A percentile compares a stretch with the other conserved stretches of the same genome.
These are phyloP conservation scores for Lithocarpus polystachyus DNA, from an alignment of 306 rosid species.

Conservation along the genomic window DNA sequence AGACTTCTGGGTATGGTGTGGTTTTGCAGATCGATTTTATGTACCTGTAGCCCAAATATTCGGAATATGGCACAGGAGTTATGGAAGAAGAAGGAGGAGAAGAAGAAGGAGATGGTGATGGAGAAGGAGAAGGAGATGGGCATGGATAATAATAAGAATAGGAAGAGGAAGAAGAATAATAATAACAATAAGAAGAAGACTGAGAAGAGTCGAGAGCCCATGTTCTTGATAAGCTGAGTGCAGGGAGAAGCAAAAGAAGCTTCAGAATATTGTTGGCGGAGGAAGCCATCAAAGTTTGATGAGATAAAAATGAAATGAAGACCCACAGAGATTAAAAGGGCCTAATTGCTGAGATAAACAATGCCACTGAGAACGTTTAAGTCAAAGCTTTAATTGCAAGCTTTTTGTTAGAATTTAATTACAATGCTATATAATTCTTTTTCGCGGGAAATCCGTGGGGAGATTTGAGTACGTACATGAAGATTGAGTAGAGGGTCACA, in stretches of 20 bases:
- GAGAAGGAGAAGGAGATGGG: slow-evolving; percentile 18
- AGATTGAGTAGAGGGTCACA: neutral
- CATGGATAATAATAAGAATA: slow-evolving; percentile 22
- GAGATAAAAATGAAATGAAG: neutral
- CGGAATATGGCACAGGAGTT: slow-evolving; percentile 13
- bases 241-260: slow-evolving; percentile 35
- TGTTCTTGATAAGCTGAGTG: slow-evolving; percentile 16
- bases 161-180: slow-evolving; percentile 20
- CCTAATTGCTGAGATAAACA: neutral
- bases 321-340: neutral
- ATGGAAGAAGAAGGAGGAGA: slow-evolving; percentile 28
- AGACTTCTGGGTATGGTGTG: slow-evolving; percentile 51
- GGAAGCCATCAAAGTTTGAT: slow-evolving; percentile 44
- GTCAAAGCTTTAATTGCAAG: no score
- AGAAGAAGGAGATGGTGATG: slow-evolving; percentile 39
- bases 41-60: slow-evolving; percentile 24
- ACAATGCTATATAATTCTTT: no score
- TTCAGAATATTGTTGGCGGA: slow-evolving; percentile 7
- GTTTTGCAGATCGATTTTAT: slow-evolving; percentile 51
- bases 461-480: neutral
- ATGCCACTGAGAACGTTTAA: neutral
- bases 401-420: no score
- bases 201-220: neutral
- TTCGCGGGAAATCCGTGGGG: no score
- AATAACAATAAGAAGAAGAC: no score